Evolutionary conservation across 2,329 filamentous ascomycete genomes (phyloP).

Genomic region (Clarireedia paspali): DNA sequence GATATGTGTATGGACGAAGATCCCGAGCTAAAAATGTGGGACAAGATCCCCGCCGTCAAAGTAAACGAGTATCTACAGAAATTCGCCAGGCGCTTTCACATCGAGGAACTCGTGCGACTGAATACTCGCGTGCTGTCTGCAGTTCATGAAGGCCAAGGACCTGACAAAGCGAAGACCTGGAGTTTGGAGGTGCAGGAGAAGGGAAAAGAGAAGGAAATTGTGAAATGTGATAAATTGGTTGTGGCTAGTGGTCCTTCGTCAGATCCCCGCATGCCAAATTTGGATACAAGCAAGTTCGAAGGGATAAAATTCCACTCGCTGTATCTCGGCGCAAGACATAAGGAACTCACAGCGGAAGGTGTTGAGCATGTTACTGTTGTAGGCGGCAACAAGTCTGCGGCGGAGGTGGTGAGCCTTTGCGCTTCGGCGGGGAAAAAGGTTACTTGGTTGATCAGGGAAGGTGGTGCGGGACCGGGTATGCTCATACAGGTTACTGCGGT

Average conservation of each 20-base stretch:
- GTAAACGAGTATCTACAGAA: slow-evolving; percentile 15
- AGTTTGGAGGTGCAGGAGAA: slow-evolving; percentile 4
- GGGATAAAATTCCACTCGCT: slow-evolving; percentile 11
- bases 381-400: slow-evolving; percentile 16
- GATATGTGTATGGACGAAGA: slow-evolving; percentile 48
- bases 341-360: slow-evolving; percentile 5
- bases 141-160: background rate
- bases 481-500: slow-evolving; percentile 7
- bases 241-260: slow-evolving; percentile 13
- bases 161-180: background rate
- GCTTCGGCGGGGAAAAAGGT: slow-evolving; percentile 13
- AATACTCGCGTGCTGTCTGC: slow-evolving; percentile 35
- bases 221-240: slow-evolving; percentile 8
- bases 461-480: slow-evolving; percentile 11
- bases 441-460: slow-evolving; percentile 15
- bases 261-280: slow-evolving; percentile 10
- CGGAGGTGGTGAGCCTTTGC: slow-evolving; percentile 12
- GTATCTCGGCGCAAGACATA: slow-evolving; percentile 6
- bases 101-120: slow-evolving; percentile 6
- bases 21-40: slow-evolving; percentile 5
- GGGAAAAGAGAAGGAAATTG: background rate
- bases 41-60: slow-evolving; percentile 5
- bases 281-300: slow-evolving; percentile 7
- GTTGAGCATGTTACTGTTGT: slow-evolving; percentile 12
- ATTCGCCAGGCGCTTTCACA: slow-evolving; percentile 11